These are phyloP conservation scores for Aspergillus puulaauensis DNA, from an alignment of 2,329 filamentous ascomycete species.

Conservation along the genomic window DNA sequence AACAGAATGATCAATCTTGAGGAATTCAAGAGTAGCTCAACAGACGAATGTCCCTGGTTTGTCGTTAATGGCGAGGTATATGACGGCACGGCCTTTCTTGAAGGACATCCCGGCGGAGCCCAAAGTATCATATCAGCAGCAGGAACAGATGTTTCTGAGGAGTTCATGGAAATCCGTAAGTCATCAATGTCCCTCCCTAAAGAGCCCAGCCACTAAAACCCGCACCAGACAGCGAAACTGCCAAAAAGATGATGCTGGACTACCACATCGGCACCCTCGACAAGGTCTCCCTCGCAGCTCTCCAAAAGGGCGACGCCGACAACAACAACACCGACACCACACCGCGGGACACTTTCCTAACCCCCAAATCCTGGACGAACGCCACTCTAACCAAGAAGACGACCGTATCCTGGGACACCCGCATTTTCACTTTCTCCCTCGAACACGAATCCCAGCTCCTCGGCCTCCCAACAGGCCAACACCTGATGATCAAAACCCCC, in stretches of 20 bases:
- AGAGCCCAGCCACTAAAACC: background rate
- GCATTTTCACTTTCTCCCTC: constrained; percentile 77
- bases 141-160: constrained; percentile 79
- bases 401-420: constrained; percentile 72
- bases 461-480: constrained; percentile 80
- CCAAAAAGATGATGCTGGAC: constrained; percentile 81
- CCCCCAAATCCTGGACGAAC: constrained; percentile 71
- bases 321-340: constrained; percentile 36
- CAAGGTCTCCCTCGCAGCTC: constrained; percentile 54
- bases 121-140: constrained; percentile 80
- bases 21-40: constrained; percentile 69
- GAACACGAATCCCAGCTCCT: constrained; percentile 68
- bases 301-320: constrained; percentile 49
- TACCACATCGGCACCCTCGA: constrained; percentile 84
- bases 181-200: background rate
- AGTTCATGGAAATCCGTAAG: constrained; percentile 84
- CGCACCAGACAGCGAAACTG: constrained; percentile 76
- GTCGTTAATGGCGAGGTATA: constrained; percentile 87
- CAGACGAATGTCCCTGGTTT: constrained; percentile 74
- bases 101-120: constrained; percentile 82
- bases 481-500: constrained; percentile 78
- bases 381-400: constrained; percentile 67
- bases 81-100: constrained; percentile 76
- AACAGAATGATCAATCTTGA: constrained; percentile 65
- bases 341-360: constrained; percentile 65